Evolutionary conservation across 108 stramenopile genomes (phyloP), one percentile per base, ranked within the genome.

Genomic region (Cyclotella choctawhatcheeana): DNA sequence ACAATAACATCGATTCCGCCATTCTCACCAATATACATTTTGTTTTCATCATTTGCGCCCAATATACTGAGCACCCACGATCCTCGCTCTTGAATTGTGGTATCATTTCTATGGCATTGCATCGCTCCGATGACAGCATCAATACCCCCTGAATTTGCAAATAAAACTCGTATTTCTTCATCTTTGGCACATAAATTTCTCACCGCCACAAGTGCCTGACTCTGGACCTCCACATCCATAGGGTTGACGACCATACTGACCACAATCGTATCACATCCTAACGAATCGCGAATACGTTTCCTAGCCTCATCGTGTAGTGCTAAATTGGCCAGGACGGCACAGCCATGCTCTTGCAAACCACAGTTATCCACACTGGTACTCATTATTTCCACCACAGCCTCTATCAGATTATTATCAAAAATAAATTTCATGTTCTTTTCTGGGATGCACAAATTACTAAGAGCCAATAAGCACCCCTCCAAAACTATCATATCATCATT

Each of bases 241-340:
- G 85, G 81, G 73, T 92, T 83, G 82, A 92, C 87, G 26, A 89
- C 86, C 91, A 92, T 89, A 29, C 85, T 68, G 17, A 87, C 76
- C 2, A 86, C 82, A 14, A 89, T 78, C 12, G 86, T 82, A 52
- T 82, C 87, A 40, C 86, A 87, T 10, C 79, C 87, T 20, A 87
- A 86, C 43, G 43, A 55, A 5, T 81, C 73, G 67, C 83, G 62
- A 17, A 87, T 85, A 24, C 29, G 32, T 33, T 76, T 79, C 58
- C 83, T 35, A 18, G 84, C 76, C 0, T 56, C 43, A 13, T 77
- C 70, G 35, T 90, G 79, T 24, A 84, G 76, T 43, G 91, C 88
- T 48, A 89, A 58, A 58, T 87, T 86, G 5, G 87, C 72, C 30
- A 92, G 45, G 7, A 77, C 82, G 16, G 61, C 62, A 48, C 87